Conservation (phyloP, 208 protist species). For the Wallacemonas collosoma region DNA sequence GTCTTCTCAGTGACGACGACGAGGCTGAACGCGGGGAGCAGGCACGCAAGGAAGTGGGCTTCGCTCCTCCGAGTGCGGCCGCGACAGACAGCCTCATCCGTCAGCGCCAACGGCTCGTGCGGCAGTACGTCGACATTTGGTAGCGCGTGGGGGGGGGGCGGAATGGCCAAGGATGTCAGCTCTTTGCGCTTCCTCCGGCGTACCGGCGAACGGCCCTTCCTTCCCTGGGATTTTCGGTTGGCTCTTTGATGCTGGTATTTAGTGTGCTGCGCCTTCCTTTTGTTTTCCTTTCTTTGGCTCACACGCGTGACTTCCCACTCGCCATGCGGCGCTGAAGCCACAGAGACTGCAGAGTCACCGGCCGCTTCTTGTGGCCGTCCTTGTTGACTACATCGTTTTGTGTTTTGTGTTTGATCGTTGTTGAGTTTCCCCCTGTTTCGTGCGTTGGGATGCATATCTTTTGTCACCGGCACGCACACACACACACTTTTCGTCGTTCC, state of each 20-base stretch:
- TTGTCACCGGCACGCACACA: not conserved
- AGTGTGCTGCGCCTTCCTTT: too few species aligned
- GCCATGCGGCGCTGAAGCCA: too few species aligned
- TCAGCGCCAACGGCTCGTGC: constrained; percentile 6
- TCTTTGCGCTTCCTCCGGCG: too few species aligned
- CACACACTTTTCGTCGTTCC: not conserved
- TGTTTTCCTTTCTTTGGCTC: too few species aligned
- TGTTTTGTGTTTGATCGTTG: not conserved
- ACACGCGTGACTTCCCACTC: too few species aligned
- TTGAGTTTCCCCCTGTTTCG: not conserved
- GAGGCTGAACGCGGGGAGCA: not conserved
- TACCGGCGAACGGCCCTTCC: too few species aligned
- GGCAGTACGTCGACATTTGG: constrained; percentile 16
- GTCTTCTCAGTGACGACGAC: not conserved
- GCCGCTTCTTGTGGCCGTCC: not conserved
- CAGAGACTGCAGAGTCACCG: too few species aligned
- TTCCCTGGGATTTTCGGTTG: too few species aligned
- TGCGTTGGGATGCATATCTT: not conserved
- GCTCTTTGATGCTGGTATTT: too few species aligned
- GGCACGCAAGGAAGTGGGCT: not conserved
- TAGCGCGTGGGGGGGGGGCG: not conserved
- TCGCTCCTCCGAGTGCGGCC: not conserved
- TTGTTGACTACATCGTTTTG: not conserved
- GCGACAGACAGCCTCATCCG: not conserved
- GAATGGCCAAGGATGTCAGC: too few species aligned